phyloP scores from a whole-genome alignment of 495 filamentous ascomycete genomes.

The Pyrenopolyporus hunteri region DNA sequence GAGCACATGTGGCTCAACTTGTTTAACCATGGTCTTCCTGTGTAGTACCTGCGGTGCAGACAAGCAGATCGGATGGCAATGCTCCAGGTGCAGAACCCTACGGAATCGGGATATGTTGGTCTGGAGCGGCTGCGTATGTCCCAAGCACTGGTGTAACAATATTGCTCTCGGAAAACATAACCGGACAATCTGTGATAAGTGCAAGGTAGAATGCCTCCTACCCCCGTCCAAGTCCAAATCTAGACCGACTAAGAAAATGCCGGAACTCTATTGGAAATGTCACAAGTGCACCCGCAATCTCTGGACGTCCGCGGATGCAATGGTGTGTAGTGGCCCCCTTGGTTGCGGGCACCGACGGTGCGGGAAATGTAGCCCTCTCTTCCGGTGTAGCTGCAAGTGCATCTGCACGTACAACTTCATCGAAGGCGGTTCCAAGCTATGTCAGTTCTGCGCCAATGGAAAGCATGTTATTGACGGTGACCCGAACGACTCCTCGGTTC shows the following conservation, averaged over 20 bases:
- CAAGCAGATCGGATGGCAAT: constrained; percentile 26
- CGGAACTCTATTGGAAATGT: constrained; percentile 20
- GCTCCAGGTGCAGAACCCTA: not conserved
- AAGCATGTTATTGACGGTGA: no score
- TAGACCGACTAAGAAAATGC: not conserved
- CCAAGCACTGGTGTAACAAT: not conserved
- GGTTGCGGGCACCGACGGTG: constrained; percentile 18
- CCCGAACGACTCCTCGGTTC: no score
- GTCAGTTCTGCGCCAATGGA: constrained; percentile 12
- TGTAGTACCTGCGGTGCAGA: constrained; percentile 11
- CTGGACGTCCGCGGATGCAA: not conserved
- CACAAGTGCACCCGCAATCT: not conserved
- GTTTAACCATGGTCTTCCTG: constrained; percentile 16
- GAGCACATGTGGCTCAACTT: constrained; percentile 18
- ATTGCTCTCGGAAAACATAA: constrained; percentile 2
- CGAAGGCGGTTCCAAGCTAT: not conserved
- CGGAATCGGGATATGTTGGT: not conserved
- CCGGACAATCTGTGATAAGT: not conserved
- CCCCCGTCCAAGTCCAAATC: not conserved
- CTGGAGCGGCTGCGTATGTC: constrained; percentile 8
- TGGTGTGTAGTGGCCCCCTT: not conserved
- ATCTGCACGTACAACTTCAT: constrained; percentile 9
- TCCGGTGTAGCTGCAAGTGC: constrained; percentile 14
- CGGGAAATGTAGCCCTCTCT: constrained; percentile 15
- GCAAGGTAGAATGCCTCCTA: not conserved